Percentiles rank a stretch among this genome's conserved stretches.
These are phyloP conservation scores for Myrmaecium sp. DNA, from an alignment of 2,329 filamentous ascomycete genomes.

Conservation along the genomic window DNA sequence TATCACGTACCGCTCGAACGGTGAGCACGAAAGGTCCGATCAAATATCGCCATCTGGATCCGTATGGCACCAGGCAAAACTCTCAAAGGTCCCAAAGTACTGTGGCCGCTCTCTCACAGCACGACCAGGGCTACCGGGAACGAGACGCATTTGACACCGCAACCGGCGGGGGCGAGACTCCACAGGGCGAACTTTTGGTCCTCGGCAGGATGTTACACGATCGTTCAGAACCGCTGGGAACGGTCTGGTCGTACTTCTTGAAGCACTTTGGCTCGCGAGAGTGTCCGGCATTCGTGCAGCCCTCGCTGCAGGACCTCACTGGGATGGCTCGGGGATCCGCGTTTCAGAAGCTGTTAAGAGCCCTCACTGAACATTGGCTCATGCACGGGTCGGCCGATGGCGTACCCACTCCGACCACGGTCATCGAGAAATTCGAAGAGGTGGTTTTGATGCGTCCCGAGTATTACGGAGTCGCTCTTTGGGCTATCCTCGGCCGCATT, in stretches of 20 bases:
- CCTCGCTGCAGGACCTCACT: conserved; percentile 8
- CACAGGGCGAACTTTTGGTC: too few relatives aligned
- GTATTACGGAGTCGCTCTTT: conserved; percentile 11
- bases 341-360: conserved; percentile 10
- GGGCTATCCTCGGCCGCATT: conserved; percentile 12
- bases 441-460: conserved; percentile 11
- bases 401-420: conserved; percentile 9
- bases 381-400: conserved; percentile 4
- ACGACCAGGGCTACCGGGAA: too few relatives aligned
- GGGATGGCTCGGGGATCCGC: conserved; percentile 8
- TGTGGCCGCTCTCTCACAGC: too few relatives aligned
- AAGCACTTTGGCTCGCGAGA: conserved; percentile 13
- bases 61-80: too few relatives aligned
- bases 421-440: conserved; percentile 14
- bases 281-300: conserved; percentile 12
- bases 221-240: too few relatives aligned
- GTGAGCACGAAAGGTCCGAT: too few relatives aligned
- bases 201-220: too few relatives aligned
- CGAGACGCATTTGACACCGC: too few relatives aligned
- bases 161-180: too few relatives aligned
- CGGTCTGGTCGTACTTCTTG: conserved; percentile 15
- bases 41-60: too few relatives aligned
- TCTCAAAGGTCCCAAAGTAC: too few relatives aligned
- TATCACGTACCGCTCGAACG: too few relatives aligned
- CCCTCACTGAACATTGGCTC: conserved; percentile 9